Conservation (phyloP, 129 eudicot species). For the Ambrosia artemisiifolia region DNA sequence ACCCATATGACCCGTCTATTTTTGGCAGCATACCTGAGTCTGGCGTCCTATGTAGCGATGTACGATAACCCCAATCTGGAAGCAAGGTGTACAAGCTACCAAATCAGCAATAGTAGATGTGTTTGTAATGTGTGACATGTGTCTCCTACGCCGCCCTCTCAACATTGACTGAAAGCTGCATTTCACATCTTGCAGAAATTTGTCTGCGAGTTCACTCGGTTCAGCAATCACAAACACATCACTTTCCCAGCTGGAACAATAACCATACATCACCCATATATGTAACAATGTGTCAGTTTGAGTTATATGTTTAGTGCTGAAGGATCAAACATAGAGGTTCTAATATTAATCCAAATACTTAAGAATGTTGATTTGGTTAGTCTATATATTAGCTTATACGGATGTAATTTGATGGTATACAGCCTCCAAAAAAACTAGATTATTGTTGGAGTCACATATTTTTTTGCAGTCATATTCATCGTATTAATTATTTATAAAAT, state of each 20-base stretch:
- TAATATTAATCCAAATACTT: background rate
- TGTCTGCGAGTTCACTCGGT: slow-evolving; percentile 93
- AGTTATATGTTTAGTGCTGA: background rate
- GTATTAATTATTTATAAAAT: background rate
- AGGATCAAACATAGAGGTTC: background rate
- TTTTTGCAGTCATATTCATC: background rate
- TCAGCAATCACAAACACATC: slow-evolving; percentile 97
- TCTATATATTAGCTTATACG: background rate
- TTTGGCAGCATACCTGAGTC: slow-evolving; percentile 60
- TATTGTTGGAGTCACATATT: background rate
- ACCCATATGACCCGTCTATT: background rate
- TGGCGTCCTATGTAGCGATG: slow-evolving; percentile 94
- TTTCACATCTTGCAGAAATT: slow-evolving; percentile 79
- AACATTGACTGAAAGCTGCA: slow-evolving; percentile 59
- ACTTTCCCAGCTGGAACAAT: slow-evolving; percentile 76
- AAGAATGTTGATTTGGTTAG: background rate
- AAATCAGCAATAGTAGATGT: slow-evolving; percentile 72
- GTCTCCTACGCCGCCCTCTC: slow-evolving; percentile 63
- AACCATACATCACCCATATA: slow-evolving; percentile 9
- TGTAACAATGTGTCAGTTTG: background rate
- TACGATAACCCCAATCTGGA: slow-evolving; percentile 83
- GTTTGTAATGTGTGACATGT: slow-evolving; percentile 54
- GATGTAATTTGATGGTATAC: background rate
- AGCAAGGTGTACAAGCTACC: slow-evolving; percentile 74
- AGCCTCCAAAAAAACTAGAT: background rate